phyloP scores from a whole-genome alignment of 2,329 filamentous ascomycete genomes.

The Gaeumannomyces tritici region DNA sequence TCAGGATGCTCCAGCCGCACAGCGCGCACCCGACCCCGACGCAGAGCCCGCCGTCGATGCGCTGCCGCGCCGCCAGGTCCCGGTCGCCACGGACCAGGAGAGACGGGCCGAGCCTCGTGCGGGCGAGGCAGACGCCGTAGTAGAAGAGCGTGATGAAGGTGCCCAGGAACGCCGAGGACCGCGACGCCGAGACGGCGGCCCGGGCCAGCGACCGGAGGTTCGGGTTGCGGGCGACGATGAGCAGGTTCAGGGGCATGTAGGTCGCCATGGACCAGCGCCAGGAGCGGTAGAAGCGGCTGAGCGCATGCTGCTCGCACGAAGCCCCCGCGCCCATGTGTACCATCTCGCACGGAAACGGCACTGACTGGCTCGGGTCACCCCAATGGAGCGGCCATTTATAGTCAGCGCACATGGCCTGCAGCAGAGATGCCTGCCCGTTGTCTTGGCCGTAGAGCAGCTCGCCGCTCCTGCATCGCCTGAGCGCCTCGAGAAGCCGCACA shows the following conservation, averaged over 20 bases:
- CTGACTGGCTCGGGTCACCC: constrained; percentile 59
- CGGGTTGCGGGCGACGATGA: constrained; percentile 47
- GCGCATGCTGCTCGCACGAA: constrained; percentile 65
- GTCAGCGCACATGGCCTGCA: constrained; percentile 64
- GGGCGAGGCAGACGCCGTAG: constrained; percentile 71
- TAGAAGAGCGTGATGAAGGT: constrained; percentile 73
- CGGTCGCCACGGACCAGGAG: constrained; percentile 40
- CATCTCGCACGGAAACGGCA: constrained; percentile 73
- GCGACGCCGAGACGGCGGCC: constrained; percentile 49
- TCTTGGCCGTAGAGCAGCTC: constrained; percentile 64
- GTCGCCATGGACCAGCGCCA: constrained; percentile 68
- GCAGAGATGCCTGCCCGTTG: constrained; percentile 57
- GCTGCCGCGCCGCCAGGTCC: constrained; percentile 34
- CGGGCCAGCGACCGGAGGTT: constrained; percentile 30
- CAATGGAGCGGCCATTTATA: constrained; percentile 58
- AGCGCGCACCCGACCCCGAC: constrained; percentile 62
- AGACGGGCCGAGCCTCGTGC: constrained; percentile 63
- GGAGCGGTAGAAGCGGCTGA: constrained; percentile 56
- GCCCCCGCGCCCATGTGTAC: constrained; percentile 72
- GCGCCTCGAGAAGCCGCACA: constrained; percentile 60
- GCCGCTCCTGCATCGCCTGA: constrained; percentile 55
- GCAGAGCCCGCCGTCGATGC: constrained; percentile 55
- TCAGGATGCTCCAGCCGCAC: constrained; percentile 74
- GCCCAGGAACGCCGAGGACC: constrained; percentile 70
- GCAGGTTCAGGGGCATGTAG: constrained; percentile 65